phyloP scores from a whole-genome alignment of 441 rosid genomes.

The Arabidopsis lyrata region DNA sequence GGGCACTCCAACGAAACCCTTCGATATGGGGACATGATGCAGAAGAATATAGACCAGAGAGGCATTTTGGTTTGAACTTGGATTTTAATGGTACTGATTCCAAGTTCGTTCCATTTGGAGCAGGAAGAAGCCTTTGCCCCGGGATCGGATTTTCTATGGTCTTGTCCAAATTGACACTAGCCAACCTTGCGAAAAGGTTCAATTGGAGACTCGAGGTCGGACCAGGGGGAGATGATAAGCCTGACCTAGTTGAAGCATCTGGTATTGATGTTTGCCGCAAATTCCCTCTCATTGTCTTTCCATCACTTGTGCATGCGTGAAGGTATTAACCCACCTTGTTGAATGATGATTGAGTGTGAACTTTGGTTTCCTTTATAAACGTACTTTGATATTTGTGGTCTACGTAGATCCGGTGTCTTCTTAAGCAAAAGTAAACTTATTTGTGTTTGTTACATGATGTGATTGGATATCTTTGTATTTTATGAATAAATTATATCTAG shows the following conservation, averaged over 20 bases:
- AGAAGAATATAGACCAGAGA: slow-evolving; percentile 23
- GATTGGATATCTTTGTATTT: background rate
- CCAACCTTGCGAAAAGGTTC: slow-evolving; percentile 23
- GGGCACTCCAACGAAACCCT: slow-evolving; percentile 9
- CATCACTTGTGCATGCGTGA: background rate
- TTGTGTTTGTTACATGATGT: background rate
- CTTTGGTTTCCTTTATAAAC: background rate
- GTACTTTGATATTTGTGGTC: background rate
- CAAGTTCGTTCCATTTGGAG: slow-evolving; percentile 23
- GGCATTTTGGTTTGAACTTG: background rate
- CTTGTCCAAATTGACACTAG: background rate
- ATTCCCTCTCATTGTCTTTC: slow-evolving; percentile 21
- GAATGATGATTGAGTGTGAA: background rate
- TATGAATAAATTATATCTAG: no score
- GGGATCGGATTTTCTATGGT: slow-evolving; percentile 16
- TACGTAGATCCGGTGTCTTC: background rate
- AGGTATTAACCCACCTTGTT: background rate
- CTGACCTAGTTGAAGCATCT: slow-evolving; percentile 5
- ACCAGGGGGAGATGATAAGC: background rate
- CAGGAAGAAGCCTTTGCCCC: slow-evolving; percentile 20
- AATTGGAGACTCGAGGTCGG: background rate
- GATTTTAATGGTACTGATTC: slow-evolving; percentile 14
- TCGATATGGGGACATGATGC: slow-evolving; percentile 21
- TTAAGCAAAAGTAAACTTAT: background rate
- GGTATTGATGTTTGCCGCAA: slow-evolving; percentile 29